Conservation (phyloP, 2,329 filamentous ascomycete genomes). For the Pseudogymnoascus sp. region DNA sequence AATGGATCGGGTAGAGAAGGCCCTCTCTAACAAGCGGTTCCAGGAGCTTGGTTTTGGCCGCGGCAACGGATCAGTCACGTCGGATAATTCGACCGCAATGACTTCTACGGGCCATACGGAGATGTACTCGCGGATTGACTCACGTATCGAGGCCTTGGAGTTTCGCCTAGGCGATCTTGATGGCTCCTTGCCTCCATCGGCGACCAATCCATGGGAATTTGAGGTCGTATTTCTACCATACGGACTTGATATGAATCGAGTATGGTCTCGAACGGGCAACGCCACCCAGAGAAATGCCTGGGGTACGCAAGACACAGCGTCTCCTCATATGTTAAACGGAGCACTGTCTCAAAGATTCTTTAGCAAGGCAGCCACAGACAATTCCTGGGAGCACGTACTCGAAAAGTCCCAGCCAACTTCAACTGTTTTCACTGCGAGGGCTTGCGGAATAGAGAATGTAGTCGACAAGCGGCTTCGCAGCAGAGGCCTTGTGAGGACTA, state of each 20-base stretch:
- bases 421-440: conserved; percentile 49
- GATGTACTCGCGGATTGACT: conserved; percentile 37
- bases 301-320: conserved; percentile 28
- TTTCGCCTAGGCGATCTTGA: conserved; percentile 27
- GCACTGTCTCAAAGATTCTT: conserved; percentile 16
- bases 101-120: conserved; percentile 28
- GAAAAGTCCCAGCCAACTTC: conserved; percentile 36
- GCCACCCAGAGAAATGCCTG: conserved; percentile 4
- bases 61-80: conserved; percentile 27
- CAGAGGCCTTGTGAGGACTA: conserved; percentile 59
- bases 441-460: conserved; percentile 53
- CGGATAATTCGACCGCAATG: conserved; percentile 31
- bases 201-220: conserved; percentile 59
- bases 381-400: neutral
- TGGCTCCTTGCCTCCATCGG: conserved; percentile 44
- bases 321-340: conserved; percentile 9
- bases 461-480: conserved; percentile 67
- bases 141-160: conserved; percentile 40
- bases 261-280: conserved; percentile 36
- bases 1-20: conserved; percentile 49
- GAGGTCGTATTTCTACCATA: conserved; percentile 73
- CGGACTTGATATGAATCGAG: conserved; percentile 42
- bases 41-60: conserved; percentile 32
- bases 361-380: neutral
- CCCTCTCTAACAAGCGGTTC: conserved; percentile 22